Base-by-base conservation (phyloP, 2,329 filamentous ascomycete species). In the Claviceps quebecensis region DNA sequence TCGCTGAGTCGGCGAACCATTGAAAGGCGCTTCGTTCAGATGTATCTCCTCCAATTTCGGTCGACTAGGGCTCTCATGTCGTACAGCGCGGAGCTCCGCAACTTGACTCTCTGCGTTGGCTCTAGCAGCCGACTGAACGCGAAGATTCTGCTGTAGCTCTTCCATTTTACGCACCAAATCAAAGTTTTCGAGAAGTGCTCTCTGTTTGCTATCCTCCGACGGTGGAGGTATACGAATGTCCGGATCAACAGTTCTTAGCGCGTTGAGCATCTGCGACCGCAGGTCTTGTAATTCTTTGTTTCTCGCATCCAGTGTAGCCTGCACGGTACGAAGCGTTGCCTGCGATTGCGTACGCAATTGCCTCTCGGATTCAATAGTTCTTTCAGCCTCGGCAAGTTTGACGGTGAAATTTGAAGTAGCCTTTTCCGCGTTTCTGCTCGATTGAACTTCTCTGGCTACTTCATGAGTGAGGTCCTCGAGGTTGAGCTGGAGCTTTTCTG, bases 381-480 rank as follows among this genome's bases (percentile, higher is more conserved):
- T 81, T 61, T 95, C 95, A 14, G 83, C 83, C 64, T 97, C 93
- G 8, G 89, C 87, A 29, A 97, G 75, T 63, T 97, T 89, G 22
- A 86, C 80, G 6, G 83, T 87, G 53, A 84, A 78, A 38, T 81
- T 85, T 0, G 88, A 94, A 17, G 87, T 84, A 22, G 83, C 78
- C 65, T 95, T 95, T 67, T 97, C 91, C 4, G 90, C 91, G 63
- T 86, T 93, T 54, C 91, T 83, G 61, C 84, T 93, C 19, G 83
- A 81, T 70, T 96, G 94, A 62, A 90, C 87, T 67, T 96, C 91
- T 34, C 89, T 79, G 48, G 86, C 86, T 50, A 96, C 78, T 66
- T 97, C 89, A 59, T 97, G 91, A 58, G 88, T 95, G 38, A 96
- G 73, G 64, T 98, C 91, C 64, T 98, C 91, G 8, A 97, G 69